phyloP scores from a whole-genome alignment of 306 rosid genomes.

The Glycine soja region DNA sequence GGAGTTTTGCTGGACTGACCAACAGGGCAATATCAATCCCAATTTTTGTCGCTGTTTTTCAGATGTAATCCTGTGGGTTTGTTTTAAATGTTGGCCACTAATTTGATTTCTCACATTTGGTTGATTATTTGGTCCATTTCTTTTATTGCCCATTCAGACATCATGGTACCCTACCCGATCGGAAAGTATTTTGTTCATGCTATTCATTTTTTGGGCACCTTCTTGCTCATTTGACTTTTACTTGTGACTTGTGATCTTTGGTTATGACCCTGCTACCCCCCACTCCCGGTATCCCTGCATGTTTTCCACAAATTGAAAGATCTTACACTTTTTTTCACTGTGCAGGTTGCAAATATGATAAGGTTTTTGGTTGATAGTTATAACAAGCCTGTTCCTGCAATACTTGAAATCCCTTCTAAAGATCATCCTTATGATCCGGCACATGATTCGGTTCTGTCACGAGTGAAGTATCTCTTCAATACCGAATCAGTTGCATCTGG shows the following conservation, averaged over 20 bases:
- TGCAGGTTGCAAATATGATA: constrained; percentile 96
- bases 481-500: constrained; percentile 89
- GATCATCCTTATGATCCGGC: constrained; percentile 96
- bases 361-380: constrained; percentile 93
- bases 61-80: constrained; percentile 22
- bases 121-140: not conserved
- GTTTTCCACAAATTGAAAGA: constrained; percentile 20
- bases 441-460: constrained; percentile 90
- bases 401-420: constrained; percentile 93
- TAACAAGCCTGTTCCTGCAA: constrained; percentile 90
- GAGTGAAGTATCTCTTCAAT: constrained; percentile 87
- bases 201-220: constrained; percentile 1
- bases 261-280: not conserved
- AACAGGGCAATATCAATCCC: constrained; percentile 20
- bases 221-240: constrained; percentile 20
- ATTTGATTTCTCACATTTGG: constrained; percentile 30
- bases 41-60: constrained; percentile 1
- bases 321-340: constrained; percentile 12
- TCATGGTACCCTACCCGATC: constrained; percentile 1
- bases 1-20: constrained; percentile 25
- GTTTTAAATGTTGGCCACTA: constrained; percentile 27
- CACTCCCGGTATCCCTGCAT: not conserved
- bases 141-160: not conserved
- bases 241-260: not conserved
- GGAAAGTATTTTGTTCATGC: constrained; percentile 13